phyloP scores from a whole-genome alignment of 192 early-diverging fungal genomes.

The Chytriomyces confervae region DNA sequence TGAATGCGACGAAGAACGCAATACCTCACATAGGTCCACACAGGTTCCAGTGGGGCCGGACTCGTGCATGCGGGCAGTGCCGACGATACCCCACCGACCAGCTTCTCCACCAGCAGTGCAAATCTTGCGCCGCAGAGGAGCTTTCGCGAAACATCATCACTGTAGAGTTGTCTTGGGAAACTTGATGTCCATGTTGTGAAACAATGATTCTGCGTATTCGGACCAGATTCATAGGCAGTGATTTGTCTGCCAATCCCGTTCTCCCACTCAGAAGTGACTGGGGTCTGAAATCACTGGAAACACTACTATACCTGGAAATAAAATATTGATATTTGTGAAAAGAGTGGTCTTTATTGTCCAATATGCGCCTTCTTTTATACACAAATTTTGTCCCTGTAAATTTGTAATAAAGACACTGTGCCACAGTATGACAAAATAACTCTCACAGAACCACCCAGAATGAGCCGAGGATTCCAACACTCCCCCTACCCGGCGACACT shows the following conservation, averaged over 20 bases:
- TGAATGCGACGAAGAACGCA: no score
- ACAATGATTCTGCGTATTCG: slow-evolving; percentile 1
- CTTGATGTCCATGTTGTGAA: not conserved
- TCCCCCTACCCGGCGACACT: no score
- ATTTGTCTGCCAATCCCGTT: slow-evolving; percentile 15
- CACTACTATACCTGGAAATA: not conserved
- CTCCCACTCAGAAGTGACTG: not conserved
- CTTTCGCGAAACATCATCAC: not conserved
- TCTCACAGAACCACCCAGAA: no score
- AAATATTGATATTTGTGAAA: no score
- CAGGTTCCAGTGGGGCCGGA: not conserved
- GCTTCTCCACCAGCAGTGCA: not conserved
- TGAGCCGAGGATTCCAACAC: no score
- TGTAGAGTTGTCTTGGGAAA: slow-evolving; percentile 7
- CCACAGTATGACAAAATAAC: no score
- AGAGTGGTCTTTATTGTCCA: no score
- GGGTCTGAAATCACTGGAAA: not conserved
- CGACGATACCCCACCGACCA: not conserved
- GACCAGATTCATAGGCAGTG: slow-evolving; percentile 8
- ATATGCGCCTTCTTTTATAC: no score
- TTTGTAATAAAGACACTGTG: no score
- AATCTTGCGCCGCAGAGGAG: not conserved
- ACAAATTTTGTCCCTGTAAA: no score
- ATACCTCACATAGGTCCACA: no score
- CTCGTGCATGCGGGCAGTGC: not conserved